These are phyloP conservation scores for Heracleum sosnowskyi DNA, from an alignment of 129 eudicot species.

Conservation along the genomic window DNA sequence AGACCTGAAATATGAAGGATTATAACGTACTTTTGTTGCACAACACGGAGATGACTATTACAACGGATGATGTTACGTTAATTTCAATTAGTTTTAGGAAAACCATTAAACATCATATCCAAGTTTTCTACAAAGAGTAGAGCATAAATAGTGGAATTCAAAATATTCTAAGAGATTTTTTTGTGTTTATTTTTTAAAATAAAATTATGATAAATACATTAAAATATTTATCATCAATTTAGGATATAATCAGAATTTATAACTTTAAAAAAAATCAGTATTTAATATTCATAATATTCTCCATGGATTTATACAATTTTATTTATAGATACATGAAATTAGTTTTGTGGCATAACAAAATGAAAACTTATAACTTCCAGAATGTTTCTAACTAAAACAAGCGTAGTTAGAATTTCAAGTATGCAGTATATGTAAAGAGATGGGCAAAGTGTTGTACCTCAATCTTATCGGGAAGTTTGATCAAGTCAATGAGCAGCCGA, in stretches of 20 bases:
- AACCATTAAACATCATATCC: neutral
- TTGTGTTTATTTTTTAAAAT: neutral
- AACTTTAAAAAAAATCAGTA: no score
- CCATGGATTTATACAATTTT: no score
- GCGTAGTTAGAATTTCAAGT: neutral
- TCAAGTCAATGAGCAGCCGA: constrained; percentile 49
- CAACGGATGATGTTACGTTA: neutral
- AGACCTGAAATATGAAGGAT: neutral
- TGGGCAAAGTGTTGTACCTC: constrained; percentile 42
- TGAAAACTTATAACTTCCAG: neutral
- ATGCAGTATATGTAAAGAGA: neutral
- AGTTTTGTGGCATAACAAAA: neutral
- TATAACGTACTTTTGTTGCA: neutral
- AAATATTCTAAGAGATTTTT: no score
- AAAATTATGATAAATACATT: neutral
- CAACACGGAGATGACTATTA: neutral
- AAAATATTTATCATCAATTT: neutral
- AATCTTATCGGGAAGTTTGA: constrained; percentile 66
- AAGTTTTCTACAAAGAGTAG: neutral
- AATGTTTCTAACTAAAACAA: neutral
- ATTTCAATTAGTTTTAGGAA: no score
- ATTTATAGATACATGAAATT: neutral
- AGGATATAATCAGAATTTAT: no score
- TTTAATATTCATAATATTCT: no score
- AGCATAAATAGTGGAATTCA: neutral